A percentile compares a stretch with the other conserved stretches of the same genome.
These are phyloP conservation scores for Cylindrodendrum hubeiense DNA, from an alignment of 2,329 filamentous ascomycete genomes.

Conservation along the genomic window DNA sequence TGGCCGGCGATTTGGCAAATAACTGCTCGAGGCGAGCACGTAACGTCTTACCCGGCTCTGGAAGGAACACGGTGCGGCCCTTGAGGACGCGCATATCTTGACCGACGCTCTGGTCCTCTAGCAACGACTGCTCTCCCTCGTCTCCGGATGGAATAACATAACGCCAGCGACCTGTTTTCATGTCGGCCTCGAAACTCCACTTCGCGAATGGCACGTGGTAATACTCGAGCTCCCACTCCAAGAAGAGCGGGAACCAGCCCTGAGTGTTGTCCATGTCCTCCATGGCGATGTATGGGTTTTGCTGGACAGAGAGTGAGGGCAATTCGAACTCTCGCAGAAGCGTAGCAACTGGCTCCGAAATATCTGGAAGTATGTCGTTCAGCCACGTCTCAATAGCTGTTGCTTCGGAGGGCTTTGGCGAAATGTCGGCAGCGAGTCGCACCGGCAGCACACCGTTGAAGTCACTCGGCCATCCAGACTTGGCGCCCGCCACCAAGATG, in stretches of 20 bases:
- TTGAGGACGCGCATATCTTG: too few species aligned
- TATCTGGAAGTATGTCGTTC: not conserved
- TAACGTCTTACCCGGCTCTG: not conserved
- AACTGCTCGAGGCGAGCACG: not conserved
- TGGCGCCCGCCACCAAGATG: not conserved
- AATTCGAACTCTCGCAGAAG: too few species aligned
- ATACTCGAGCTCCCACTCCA: not conserved
- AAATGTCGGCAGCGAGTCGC: too few species aligned
- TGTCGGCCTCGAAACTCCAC: not conserved
- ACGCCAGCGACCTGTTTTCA: not conserved
- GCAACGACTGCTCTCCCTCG: too few species aligned
- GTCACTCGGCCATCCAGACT: not conserved
- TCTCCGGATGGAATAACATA: not conserved
- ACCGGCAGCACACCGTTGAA: not conserved
- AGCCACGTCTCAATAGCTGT: too few species aligned
- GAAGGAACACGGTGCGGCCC: too few species aligned
- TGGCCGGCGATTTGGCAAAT: not conserved
- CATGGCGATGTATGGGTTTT: not conserved
- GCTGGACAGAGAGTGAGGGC: too few species aligned
- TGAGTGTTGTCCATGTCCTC: not conserved
- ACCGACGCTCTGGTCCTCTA: too few species aligned
- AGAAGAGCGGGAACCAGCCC: not conserved
- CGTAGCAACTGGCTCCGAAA: not conserved
- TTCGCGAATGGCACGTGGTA: not conserved
- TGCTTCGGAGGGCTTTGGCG: too few species aligned